Base-by-base conservation (phyloP, 345 rosid genomes). In the Noccaea caerulescens region DNA sequence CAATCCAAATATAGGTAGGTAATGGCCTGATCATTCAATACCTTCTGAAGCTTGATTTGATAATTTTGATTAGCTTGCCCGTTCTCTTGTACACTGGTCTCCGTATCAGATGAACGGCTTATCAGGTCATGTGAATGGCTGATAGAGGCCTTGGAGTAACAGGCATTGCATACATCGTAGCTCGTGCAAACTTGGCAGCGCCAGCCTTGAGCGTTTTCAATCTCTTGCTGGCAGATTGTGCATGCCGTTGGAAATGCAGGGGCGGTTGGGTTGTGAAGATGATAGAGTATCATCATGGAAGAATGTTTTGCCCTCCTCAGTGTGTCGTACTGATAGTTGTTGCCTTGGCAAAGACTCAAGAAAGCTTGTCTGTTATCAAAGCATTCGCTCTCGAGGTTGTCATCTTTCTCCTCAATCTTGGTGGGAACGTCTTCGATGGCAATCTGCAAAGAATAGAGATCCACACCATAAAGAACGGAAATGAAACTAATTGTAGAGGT, bases 221-320 rank as follows among this genome's bases (percentile, higher is more conserved):
- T 80, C 77, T 87, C 97, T 73, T 87, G 89, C 65, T 81, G 83
- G 68, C 98, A 93, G 66, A 82, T 46, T 42, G 83, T 81, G 84
- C 98, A 93, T 20, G 87, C 83, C 0, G 86, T 87, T n/a, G 85
- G 91, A 77, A 90, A 90, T n/a, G 97, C 93, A 70, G 92, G 97
- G 23, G 90, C 98, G 30, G 88, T 87, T 66, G 98, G 98, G 81
- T 88, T 90, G 64, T 93, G 98, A 52, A 93, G 97, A 82, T 93
- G 97, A 84, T 93, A 93, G 49, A 93, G 96, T 50, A 93, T 86
- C 98, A 93, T 93, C 96, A 93, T 93, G 6, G 98, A 90, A 16
- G 98, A 93, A 77, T 90, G 98, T 54, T 93, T 93, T 8, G 98
- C 98, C 69, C 98, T 86, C 80, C 98, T 85, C 62, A 93, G 60